Conservation (phyloP, 2,329 filamentous ascomycete genomes). For the Pseudocercospora fuligena region DNA sequence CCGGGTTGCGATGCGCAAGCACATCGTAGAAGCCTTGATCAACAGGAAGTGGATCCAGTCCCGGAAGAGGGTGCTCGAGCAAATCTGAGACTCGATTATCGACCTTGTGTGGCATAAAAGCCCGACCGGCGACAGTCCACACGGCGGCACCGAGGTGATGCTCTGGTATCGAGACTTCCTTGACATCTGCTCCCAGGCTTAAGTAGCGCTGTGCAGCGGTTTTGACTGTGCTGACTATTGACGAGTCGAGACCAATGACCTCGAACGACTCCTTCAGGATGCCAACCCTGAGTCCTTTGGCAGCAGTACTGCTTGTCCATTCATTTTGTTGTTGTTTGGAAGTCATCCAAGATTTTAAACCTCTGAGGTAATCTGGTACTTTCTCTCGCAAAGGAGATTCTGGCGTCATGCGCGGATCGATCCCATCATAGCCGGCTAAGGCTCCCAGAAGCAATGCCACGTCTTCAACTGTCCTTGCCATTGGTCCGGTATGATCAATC, state of each 20-base stretch:
- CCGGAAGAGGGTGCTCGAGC: constrained; percentile 39
- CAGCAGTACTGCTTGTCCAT: constrained; percentile 40
- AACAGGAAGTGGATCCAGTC: constrained; percentile 37
- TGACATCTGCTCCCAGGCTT: constrained; percentile 50
- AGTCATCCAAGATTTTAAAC: constrained; percentile 37
- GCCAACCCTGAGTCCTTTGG: constrained; percentile 51
- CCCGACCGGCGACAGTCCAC: constrained; percentile 51
- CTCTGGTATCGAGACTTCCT: constrained; percentile 54
- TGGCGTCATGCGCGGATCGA: constrained; percentile 50
- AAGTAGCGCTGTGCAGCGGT: constrained; percentile 46
- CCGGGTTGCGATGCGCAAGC: constrained; percentile 51
- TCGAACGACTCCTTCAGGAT: constrained; percentile 53
- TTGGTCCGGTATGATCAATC: constrained; percentile 54
- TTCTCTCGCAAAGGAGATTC: constrained; percentile 45
- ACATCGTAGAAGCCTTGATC: constrained; percentile 51
- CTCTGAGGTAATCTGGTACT: constrained; percentile 44
- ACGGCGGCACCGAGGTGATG: constrained; percentile 54
- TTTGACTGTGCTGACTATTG: constrained; percentile 46
- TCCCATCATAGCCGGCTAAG: constrained; percentile 52
- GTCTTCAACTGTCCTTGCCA: constrained; percentile 49
- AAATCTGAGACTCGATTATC: constrained; percentile 38
- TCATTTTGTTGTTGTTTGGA: constrained; percentile 35
- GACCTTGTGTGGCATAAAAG: constrained; percentile 39
- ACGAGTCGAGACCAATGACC: constrained; percentile 44
- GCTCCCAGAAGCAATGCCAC: constrained; percentile 46